Evolutionary conservation across 2,329 filamentous ascomycete genomes (phyloP).

Genomic region (Microcyclosporella mali): DNA sequence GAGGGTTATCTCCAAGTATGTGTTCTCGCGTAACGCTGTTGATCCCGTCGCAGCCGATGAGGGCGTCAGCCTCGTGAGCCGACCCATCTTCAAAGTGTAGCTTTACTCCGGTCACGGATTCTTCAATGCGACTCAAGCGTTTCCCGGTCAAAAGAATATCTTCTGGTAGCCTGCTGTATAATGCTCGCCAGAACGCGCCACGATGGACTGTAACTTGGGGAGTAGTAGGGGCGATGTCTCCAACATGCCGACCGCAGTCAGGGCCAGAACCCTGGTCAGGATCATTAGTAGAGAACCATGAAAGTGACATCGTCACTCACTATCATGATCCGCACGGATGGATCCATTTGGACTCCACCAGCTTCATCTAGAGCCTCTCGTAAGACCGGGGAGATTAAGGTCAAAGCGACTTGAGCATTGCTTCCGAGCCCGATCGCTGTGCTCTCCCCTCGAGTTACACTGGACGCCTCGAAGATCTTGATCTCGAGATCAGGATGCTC

Average conservation of each 20-base stretch:
- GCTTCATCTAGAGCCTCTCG: constrained; percentile 8
- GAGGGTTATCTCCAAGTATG: constrained; percentile 4
- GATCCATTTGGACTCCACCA: constrained; percentile 4
- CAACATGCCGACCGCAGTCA: neutral
- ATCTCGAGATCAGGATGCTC: constrained; percentile 5
- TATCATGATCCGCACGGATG: constrained; percentile 7
- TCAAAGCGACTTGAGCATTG: constrained; percentile 9
- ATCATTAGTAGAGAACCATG: neutral
- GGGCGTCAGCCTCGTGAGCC: neutral
- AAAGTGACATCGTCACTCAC: neutral
- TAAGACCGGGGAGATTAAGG: constrained; percentile 6
- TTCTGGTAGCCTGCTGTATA: neutral
- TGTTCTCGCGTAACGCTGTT: constrained; percentile 3
- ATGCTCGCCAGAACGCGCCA: neutral
- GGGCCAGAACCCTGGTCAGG: neutral
- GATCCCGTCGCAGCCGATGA: constrained; percentile 6
- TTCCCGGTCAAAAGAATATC: neutral
- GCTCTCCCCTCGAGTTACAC: constrained; percentile 1
- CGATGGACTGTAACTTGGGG: constrained; percentile 3
- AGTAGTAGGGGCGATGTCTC: neutral
- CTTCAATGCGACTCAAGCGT: neutral
- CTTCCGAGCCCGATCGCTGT: constrained; percentile 7
- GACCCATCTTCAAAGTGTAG: constrained; percentile 1
- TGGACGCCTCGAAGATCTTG: constrained; percentile 8
- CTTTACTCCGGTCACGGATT: neutral